phyloP scores from a whole-genome alignment of 2,329 filamentous ascomycete genomes.

The Parastagonospora nodorum region DNA sequence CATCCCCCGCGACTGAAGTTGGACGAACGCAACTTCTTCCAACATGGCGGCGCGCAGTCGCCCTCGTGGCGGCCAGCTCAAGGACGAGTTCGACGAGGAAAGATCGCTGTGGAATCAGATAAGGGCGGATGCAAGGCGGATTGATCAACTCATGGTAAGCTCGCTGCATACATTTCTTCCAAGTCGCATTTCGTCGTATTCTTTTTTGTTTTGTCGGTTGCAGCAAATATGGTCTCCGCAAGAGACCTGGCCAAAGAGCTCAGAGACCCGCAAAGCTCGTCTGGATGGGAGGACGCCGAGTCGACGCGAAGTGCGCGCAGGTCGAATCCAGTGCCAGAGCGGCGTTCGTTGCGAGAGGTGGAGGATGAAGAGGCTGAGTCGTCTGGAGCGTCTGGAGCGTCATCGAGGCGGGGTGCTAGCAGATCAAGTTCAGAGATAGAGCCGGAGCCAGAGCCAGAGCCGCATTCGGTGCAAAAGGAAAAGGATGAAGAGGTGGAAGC shows the following conservation, averaged over 20 bases:
- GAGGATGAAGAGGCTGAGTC: no score
- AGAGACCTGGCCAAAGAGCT: no score
- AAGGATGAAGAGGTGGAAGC: background rate
- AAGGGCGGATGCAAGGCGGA: slow-evolving; percentile 50
- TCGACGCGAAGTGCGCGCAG: no score
- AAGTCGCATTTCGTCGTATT: background rate
- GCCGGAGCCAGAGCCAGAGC: background rate
- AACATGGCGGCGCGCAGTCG: slow-evolving; percentile 54
- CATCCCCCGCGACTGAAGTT: background rate
- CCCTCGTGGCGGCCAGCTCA: slow-evolving; percentile 49
- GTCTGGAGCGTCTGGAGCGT: no score
- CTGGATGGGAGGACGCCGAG: no score
- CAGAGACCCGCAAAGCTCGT: no score
- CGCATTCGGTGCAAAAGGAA: background rate
- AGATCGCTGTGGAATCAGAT: slow-evolving; percentile 56
- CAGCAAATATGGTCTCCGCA: no score
- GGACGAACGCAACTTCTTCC: slow-evolving; percentile 6
- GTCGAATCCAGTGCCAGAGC: no score
- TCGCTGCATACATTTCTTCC: background rate
- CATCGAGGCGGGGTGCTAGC: no score
- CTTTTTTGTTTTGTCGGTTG: no score
- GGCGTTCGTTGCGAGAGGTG: no score
- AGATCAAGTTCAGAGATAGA: background rate
- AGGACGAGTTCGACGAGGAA: slow-evolving; percentile 58
- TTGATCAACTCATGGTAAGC: slow-evolving; percentile 55